These are phyloP conservation scores for Trypanosoma mega DNA, from an alignment of 208 protist species.

Conservation along the genomic window DNA sequence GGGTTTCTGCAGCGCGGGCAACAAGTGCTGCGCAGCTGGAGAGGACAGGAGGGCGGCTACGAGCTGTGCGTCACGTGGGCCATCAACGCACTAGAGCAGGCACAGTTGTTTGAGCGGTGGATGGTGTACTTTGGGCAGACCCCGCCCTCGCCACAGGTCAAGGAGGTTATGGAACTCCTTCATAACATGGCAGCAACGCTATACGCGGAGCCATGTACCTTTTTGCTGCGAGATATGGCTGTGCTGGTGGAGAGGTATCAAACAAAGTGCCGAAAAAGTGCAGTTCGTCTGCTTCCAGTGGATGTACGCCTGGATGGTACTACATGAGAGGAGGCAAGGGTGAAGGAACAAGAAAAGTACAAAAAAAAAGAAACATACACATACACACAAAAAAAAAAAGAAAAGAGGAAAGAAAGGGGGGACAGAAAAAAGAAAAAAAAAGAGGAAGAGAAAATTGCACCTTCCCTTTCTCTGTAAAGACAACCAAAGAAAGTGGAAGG, in stretches of 20 bases:
- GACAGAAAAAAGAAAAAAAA: neutral
- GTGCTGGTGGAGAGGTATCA: constrained; percentile 67
- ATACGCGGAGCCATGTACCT: constrained; percentile 59
- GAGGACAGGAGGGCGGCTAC: constrained; percentile 53
- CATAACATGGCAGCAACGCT: constrained; percentile 47
- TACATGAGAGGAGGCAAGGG: neutral
- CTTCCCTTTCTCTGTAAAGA: no score
- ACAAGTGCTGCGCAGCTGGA: constrained; percentile 43
- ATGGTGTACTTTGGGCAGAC: constrained; percentile 62
- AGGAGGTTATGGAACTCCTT: constrained; percentile 43
- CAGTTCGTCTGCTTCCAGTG: constrained; percentile 54
- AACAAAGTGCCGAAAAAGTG: constrained; percentile 64
- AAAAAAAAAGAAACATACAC: no score
- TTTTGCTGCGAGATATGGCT: constrained; percentile 77
- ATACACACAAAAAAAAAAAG: neutral
- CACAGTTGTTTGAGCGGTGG: constrained; percentile 75
- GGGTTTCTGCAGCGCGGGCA: constrained; percentile 53
- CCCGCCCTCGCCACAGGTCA: constrained; percentile 21
- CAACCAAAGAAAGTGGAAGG: neutral
- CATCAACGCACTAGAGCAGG: constrained; percentile 60
- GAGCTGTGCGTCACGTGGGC: constrained; percentile 62
- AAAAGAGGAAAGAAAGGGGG: neutral
- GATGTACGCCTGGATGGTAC: constrained; percentile 50
- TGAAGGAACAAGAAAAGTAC: no score
- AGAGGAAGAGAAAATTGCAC: no score